Conservation (phyloP, 257 asterid genomes). For the Voacanga thouarsii region DNA sequence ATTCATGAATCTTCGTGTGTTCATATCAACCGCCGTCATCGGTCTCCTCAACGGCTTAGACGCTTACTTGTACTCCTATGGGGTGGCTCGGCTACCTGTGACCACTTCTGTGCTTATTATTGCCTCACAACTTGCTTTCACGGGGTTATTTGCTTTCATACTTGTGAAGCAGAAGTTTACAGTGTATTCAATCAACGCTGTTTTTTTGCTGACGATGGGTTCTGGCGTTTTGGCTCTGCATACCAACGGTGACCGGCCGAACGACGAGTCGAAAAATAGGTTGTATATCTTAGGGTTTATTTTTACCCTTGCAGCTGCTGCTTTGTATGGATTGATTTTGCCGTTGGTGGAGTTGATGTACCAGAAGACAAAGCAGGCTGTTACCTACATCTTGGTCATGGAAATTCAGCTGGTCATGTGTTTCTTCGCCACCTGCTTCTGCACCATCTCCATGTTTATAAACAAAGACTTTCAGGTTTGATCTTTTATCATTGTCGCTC, state of each 20-base stretch:
- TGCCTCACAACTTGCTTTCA: slow-evolving; percentile 31
- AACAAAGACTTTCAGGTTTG: slow-evolving; percentile 34
- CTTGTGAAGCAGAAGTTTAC: slow-evolving; percentile 30
- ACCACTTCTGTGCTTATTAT: slow-evolving; percentile 26
- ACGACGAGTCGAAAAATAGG: slow-evolving; percentile 25
- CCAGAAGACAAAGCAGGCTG: slow-evolving; percentile 21
- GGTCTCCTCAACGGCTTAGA: slow-evolving; percentile 26
- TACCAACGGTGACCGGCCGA: slow-evolving; percentile 16
- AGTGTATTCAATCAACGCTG: slow-evolving; percentile 20
- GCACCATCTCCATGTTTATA: slow-evolving; percentile 26
- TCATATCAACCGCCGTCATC: slow-evolving; percentile 16
- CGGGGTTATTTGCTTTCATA: slow-evolving; percentile 23
- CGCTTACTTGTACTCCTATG: slow-evolving; percentile 25
- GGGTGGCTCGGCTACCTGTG: slow-evolving; percentile 27
- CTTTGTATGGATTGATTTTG: slow-evolving; percentile 24
- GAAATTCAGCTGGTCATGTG: slow-evolving; percentile 28
- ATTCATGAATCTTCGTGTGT: slow-evolving; percentile 8
- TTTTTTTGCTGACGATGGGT: slow-evolving; percentile 25
- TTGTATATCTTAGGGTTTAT: slow-evolving; percentile 25
- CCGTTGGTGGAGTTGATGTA: slow-evolving; percentile 35
- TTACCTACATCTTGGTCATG: slow-evolving; percentile 31
- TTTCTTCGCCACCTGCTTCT: slow-evolving; percentile 18
- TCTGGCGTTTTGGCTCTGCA: slow-evolving; percentile 27
- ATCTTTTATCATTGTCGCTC: too few relatives aligned
- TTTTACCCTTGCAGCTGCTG: slow-evolving; percentile 27